Evolutionary conservation across 805 yeast species (phyloP), one percentile per base, ranked within the genome.

Genomic region (Candida parachauliodes): DNA sequence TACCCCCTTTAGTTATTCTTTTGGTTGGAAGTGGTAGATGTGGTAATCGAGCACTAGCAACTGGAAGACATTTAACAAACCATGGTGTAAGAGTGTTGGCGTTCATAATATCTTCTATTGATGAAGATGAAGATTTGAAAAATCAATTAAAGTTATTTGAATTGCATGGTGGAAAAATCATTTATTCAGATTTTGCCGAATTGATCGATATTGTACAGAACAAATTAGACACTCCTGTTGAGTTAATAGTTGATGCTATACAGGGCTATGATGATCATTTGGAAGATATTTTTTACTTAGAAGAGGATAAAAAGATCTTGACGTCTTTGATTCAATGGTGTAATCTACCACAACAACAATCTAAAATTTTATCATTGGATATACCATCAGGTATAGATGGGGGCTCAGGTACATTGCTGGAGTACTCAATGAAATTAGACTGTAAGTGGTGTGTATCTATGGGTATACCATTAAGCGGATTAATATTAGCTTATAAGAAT

Each of bases 381-480:
- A 74, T 85, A 19, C 89, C 95, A 4, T 75, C 88, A 1, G 96
- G 96, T 4, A 65, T 83, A 28, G 95, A 86, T 51, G 81, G 88
- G 6, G 86, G 93, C 4, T 77, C 94, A 0, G 97, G 96, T 6
- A 65, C 60, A 18, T 53, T 54, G 7, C 54, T 47, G 46, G 63
- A 54, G 32, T 47, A 51, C 6, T 45, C 55, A 19, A 46, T 63
- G 55, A 61, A 5, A n/a, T 36, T 45, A 15, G 58, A 65, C 9
- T 64, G 83, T 40, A 72, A 71, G 41, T 79, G 80, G 62, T 71
- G 86, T 25, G 72, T 81, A 3, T 80, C 89, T 24, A 61, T 81
- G 49, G 95, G 93, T 2, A 62, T 88, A 45, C 94, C 95, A 2
- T 57, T 84, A 32, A 71, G 76, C 15, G 83, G 88, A 0, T 49